Percentiles rank a stretch among this genome's conserved stretches.
phyloP scores from a whole-genome alignment of 306 rosid genomes.

The Vachellia collinsii region DNA sequence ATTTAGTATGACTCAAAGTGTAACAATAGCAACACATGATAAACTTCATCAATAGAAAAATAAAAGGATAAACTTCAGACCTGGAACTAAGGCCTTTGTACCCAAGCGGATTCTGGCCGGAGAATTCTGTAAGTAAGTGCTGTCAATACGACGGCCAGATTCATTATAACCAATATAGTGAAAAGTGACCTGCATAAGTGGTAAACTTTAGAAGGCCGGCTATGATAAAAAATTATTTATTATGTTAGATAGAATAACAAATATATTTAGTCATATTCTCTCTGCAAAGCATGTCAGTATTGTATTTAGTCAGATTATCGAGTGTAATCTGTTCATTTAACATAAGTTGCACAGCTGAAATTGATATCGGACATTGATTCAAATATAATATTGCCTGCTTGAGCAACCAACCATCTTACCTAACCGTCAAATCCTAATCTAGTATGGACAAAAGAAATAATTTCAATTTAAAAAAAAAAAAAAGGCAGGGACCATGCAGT shows the following conservation, averaged over 20 bases:
- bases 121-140: slow-evolving; percentile 87
- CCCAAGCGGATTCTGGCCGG: slow-evolving; percentile 98
- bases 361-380: neutral
- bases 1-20: neutral
- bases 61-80: slow-evolving; percentile 38
- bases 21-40: slow-evolving; percentile 8
- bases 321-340: slow-evolving; percentile 5
- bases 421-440: neutral
- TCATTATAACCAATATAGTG: slow-evolving; percentile 92
- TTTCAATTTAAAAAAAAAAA: too few relatives aligned
- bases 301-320: slow-evolving; percentile 12
- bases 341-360: slow-evolving; percentile 17
- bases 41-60: neutral
- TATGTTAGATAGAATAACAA: neutral
- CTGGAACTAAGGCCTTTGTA: slow-evolving; percentile 89
- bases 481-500: neutral
- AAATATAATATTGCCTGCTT: neutral
- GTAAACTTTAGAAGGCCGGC: slow-evolving; percentile 11
- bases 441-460: neutral
- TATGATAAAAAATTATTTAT: neutral
- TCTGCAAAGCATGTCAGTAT: neutral
- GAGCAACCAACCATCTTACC: neutral
- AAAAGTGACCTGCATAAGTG: slow-evolving; percentile 73
- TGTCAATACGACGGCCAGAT: slow-evolving; percentile 97
- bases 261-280: neutral